Base-by-base conservation (phyloP, 169 alveolate genomes). In the Cryptosporidium meleagridis region DNA sequence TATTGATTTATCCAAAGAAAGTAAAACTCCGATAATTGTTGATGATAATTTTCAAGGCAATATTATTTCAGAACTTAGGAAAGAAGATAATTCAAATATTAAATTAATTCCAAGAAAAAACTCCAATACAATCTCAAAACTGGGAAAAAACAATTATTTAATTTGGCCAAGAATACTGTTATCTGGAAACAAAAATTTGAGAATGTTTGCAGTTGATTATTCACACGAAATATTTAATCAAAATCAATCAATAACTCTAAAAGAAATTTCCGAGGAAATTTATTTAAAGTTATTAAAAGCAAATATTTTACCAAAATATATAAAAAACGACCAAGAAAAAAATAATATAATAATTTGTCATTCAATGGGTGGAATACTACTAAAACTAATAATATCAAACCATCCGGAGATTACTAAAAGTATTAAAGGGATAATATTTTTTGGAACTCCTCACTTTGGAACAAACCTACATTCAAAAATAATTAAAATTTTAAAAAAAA, bases 401-500 rank as follows among this genome's bases (percentile, higher is more conserved):
- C 89, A 80, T 59, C 89, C 89, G 26, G 75, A 80, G 37, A 39
- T 45, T 21, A n/a, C 41, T 10, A 80, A 80, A 62, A 62, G 41
- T 41, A 62, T 65, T 41, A 62, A 80, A 21, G 89, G 80, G 45
- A 80, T 80, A 18, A 29, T 80, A 41, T 80, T 80, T 80, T 80
- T 80, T 80, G 89, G 89, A 7, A 80, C 89, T 59, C 89, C 89
- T 14, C 89, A 80, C 18, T 80, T 80, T 45, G 89, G 89, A 18
- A 62, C 89, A 9, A 65, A 80, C 41, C 10, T 80, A 10, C 80
- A 65, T 62, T 62, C 73, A 3, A 44, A 29, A 10, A 5, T 59
- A 26, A 14, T 80, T 29, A 31, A 51, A 41, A 9, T 80, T 39
- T 44, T 80, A 0, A 80, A 41, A 80, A 59, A 59, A 26, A 62